Evolutionary conservation across 805 yeast species (phyloP).

Genomic region (Lipomyces spencermartinsiae): DNA sequence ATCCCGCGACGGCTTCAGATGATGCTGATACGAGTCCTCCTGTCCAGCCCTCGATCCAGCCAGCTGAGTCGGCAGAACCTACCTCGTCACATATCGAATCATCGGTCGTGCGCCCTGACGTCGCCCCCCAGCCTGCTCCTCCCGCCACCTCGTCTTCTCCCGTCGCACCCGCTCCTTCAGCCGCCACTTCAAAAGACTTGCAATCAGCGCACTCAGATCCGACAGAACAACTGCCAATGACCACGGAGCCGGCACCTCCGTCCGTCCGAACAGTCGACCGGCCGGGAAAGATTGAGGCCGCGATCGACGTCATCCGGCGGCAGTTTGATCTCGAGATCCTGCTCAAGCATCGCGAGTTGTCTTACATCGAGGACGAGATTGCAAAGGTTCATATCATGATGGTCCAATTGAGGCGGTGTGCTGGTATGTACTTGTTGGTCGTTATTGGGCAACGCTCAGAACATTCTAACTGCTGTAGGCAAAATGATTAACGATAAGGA

Average conservation of each 20-base stretch:
- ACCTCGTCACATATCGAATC: not conserved
- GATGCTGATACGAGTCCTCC: not conserved
- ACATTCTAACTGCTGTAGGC: conserved; percentile 1
- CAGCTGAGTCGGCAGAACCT: conserved; percentile 1
- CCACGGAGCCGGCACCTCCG: conserved; percentile 3
- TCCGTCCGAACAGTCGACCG: conserved; percentile 3
- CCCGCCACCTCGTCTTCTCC: conserved; percentile 7
- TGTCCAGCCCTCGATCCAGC: not conserved
- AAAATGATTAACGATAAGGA: conserved; percentile 19
- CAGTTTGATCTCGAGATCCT: conserved; percentile 49
- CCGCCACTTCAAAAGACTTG: not conserved
- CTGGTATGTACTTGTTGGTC: conserved; percentile 17
- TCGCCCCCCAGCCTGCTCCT: not conserved
- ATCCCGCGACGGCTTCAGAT: not conserved
- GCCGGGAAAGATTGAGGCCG: conserved; percentile 9
- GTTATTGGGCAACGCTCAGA: not conserved
- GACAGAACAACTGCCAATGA: not conserved
- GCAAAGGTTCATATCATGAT: conserved; percentile 47
- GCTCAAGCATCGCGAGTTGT: conserved; percentile 47
- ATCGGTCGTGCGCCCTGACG: not conserved
- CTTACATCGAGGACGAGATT: conserved; percentile 46
- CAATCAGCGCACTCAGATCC: not conserved
- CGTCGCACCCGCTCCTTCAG: conserved; percentile 4
- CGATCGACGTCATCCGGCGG: conserved; percentile 33
- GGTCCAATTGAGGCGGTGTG: conserved; percentile 43